phyloP scores from a whole-genome alignment of 2,329 filamentous ascomycete species.

The Arthrobotrys sinensis region DNA sequence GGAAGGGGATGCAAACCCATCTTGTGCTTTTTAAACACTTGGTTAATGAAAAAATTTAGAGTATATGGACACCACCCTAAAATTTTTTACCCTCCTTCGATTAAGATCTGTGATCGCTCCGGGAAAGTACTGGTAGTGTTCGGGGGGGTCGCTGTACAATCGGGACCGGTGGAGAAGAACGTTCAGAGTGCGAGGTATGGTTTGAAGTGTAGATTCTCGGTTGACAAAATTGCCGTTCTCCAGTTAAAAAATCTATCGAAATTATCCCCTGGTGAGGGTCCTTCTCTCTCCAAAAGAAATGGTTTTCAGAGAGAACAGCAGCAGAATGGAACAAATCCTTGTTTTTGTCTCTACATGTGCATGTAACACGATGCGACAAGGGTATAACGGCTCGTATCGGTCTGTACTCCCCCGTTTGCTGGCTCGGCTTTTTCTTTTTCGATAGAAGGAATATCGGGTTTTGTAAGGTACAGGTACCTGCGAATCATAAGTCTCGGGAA shows the following conservation, averaged over 20 bases:
- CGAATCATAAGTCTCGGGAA: slow-evolving; percentile 44
- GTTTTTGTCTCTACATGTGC: slow-evolving; percentile 55
- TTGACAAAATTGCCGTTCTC: slow-evolving; percentile 51
- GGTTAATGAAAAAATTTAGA: slow-evolving; percentile 48
- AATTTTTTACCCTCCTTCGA: slow-evolving; percentile 45
- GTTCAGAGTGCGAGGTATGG: slow-evolving; percentile 37
- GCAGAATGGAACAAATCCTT: slow-evolving; percentile 53
- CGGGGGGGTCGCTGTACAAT: slow-evolving; percentile 38
- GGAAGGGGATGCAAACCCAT: slow-evolving; percentile 61
- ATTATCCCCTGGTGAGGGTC: slow-evolving; percentile 34
- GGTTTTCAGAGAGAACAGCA: slow-evolving; percentile 40
- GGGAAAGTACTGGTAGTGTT: slow-evolving; percentile 46
- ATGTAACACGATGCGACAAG: slow-evolving; percentile 62
- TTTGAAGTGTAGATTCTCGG: slow-evolving; percentile 44
- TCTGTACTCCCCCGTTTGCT: slow-evolving; percentile 47
- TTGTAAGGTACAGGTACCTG: slow-evolving; percentile 54
- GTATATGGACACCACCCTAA: slow-evolving; percentile 59
- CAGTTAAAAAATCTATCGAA: slow-evolving; percentile 41
- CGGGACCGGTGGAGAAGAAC: slow-evolving; percentile 39
- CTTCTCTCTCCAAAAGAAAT: slow-evolving; percentile 47
- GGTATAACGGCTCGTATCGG: slow-evolving; percentile 60
- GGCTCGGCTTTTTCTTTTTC: slow-evolving; percentile 53
- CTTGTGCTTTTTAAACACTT: slow-evolving; percentile 60
- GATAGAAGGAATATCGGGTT: slow-evolving; percentile 42
- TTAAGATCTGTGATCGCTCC: slow-evolving; percentile 49